Evolutionary conservation across 371 early-diverging fungal species (phyloP), one percentile per base, ranked within the genome.

Genomic region (Rhizopus delemar): DNA sequence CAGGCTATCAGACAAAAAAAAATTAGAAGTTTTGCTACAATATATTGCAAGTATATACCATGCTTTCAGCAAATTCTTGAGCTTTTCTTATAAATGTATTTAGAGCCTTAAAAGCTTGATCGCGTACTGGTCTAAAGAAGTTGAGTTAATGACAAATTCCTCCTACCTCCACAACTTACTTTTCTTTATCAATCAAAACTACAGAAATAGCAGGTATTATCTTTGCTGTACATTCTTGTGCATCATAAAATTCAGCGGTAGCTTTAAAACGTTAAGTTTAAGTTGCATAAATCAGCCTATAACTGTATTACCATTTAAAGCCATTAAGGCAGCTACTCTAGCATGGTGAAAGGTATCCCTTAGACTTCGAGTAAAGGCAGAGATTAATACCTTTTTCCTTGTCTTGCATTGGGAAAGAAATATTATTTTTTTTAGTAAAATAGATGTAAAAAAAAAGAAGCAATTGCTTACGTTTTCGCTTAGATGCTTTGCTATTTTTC

Each of bases 311-410:
- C 89, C 91, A 62, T 77, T 77, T 13, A 95, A 69, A 1, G 95
- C 96, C 72, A 91, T 86, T 41, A 98, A 71, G n/a, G 92, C 89
- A 7, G 97, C 95, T 13, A 88, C 79, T 32, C 95, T 83, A 1
- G 96, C 91, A 45, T 93, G 95, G 16, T 93, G 90, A 70, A 97
- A 98, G 9, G 92, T 90, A 68, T 98, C 98, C n/a, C 89, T 74
- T 28, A 97, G 67, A 35, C 90, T 85, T 34, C 94, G 80, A 8
- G 90, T 74, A 46, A 97, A 89, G 2, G 94, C 95, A 8, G 92
- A 88, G 0, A 88, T 83, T 4, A 97, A 73, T 5, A 92, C 85
- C 58, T 91, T 88, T 52, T 87, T 88, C 32, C 84, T 73, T 9
- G 84, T 91, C 86, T 84, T 69, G 33, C 15, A 31, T 41, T 13